Base-by-base conservation (phyloP, 345 rosid genomes). In the Draba incana region DNA sequence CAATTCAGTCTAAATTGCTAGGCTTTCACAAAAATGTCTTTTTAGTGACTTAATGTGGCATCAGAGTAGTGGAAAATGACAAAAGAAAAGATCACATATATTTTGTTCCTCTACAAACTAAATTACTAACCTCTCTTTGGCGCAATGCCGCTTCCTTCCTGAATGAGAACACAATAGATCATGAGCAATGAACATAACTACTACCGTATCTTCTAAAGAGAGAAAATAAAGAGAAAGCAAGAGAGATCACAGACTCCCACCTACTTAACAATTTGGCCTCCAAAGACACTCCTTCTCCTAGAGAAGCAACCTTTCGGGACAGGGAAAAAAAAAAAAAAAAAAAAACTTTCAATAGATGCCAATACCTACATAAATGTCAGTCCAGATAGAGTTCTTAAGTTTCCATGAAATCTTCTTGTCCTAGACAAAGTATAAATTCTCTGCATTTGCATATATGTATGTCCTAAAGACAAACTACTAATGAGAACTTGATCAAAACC, bases 211-310 rank as follows among this genome's bases (percentile, higher is more conserved):
- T 46, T 39, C 11, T 45, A 16, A 14, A 68, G 28, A 64, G 65
- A 50, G 62, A 42, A 55, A 52, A 70, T 50, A 43, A 46, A 64
- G 47, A 50, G 44, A 57, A 38, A 24, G 13, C 10, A 48, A 27
- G 54, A 50, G 75, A 65, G 71, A 66, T 44, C 46, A 69, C 24
- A 16, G 33, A 38, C 10, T 56, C 75, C 25, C 68, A 87, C 99
- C 99, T 85, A 83, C 82, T 91, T 78, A 94, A 68, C 77, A 87
- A 70, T 81, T 94, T 91, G 71, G 99, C 96, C 81, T 91, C 99
- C 47, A 94, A 67, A 59, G 99, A 94, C 33, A 87, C 90, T 71
- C 99, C 98, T 77, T 88, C 97, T 62, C 98, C 98, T 70, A 95
- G 88, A 52, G 88, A 80, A 71, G 98, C 99, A 78, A 92, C 99